Evolutionary conservation across 495 filamentous ascomycete genomes (phyloP).

Genomic region (Aspergillus cavernicola): DNA sequence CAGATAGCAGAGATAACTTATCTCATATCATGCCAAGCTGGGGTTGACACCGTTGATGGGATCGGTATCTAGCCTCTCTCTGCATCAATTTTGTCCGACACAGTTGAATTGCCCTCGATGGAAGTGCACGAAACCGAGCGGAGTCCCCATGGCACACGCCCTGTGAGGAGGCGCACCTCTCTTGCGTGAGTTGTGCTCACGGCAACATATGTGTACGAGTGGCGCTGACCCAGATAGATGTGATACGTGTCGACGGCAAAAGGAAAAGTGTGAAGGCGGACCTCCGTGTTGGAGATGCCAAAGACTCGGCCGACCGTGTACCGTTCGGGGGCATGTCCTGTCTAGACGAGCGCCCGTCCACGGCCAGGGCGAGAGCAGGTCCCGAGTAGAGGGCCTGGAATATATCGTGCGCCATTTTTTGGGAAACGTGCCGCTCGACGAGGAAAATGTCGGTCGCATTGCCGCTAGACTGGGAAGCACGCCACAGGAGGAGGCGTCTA

Average conservation of each 20-base stretch:
- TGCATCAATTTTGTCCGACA: too few species aligned
- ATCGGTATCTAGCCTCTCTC: too few species aligned
- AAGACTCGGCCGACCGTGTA: slow-evolving; percentile 27
- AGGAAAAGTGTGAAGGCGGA: slow-evolving; percentile 34
- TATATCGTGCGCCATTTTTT: not conserved
- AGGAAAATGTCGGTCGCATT: not conserved
- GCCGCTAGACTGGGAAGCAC: not conserved
- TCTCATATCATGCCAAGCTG: too few species aligned
- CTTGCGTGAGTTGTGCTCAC: not conserved
- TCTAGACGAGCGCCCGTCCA: slow-evolving; percentile 11
- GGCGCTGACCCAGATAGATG: slow-evolving; percentile 12
- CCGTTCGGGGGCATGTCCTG: slow-evolving; percentile 17
- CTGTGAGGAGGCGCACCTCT: not conserved
- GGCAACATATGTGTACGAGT: not conserved
- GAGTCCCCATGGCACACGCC: not conserved
- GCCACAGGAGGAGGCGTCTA: not conserved
- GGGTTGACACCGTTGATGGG: too few species aligned
- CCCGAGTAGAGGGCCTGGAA: not conserved
- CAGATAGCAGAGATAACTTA: too few species aligned
- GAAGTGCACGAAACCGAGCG: not conserved
- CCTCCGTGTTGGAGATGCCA: slow-evolving; percentile 28
- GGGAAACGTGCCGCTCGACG: not conserved
- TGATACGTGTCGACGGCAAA: slow-evolving; percentile 25
- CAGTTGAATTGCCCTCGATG: not conserved
- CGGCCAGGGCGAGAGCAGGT: not conserved